A percentile compares a stretch with the other conserved stretches of the same genome.
These are phyloP conservation scores for Boletus pseudo-olivaceus DNA, from an alignment of 768 basidiomycete genomes.

Conservation along the genomic window DNA sequence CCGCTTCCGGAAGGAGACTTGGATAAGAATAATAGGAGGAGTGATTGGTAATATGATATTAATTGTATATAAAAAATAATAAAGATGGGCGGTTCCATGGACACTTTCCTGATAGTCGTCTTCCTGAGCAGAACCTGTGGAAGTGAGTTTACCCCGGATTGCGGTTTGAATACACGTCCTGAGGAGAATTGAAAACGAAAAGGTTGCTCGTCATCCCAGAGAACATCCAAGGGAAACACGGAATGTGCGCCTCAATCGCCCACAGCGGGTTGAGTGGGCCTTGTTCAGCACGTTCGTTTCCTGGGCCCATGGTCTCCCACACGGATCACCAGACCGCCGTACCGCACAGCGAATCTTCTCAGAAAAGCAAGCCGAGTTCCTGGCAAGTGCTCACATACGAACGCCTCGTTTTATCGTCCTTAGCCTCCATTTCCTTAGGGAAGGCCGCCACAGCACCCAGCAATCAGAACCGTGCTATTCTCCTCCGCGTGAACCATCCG, in stretches of 20 bases:
- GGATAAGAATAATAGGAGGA: constrained; percentile 10
- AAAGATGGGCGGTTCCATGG: constrained; percentile 7
- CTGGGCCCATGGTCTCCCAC: constrained; percentile 26
- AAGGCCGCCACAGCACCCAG: constrained; percentile 26
- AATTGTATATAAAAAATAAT: constrained; percentile 13
- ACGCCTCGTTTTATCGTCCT: constrained; percentile 17
- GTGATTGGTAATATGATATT: constrained; percentile 14
- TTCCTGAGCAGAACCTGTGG: constrained; percentile 4
- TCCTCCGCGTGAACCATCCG: constrained; percentile 23
- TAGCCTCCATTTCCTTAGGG: constrained; percentile 22
- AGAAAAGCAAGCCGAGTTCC: constrained; percentile 23
- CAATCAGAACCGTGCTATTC: constrained; percentile 18
- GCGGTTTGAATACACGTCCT: constrained; percentile 13
- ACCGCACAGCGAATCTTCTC: constrained; percentile 25
- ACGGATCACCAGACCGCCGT: constrained; percentile 30
- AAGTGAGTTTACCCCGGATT: constrained; percentile 3
- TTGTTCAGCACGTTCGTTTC: constrained; percentile 20
- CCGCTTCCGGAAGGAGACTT: constrained; percentile 21
- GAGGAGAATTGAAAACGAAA: background rate
- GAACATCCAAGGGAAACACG: constrained; percentile 3
- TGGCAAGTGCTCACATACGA: constrained; percentile 27
- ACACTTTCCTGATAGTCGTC: constrained; percentile 6
- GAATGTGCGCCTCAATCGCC: constrained; percentile 11
- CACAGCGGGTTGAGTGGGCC: background rate
- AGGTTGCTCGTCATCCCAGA: background rate